Evolutionary conservation across 441 rosid species (phyloP).

Genomic region (Populus tomentosa): DNA sequence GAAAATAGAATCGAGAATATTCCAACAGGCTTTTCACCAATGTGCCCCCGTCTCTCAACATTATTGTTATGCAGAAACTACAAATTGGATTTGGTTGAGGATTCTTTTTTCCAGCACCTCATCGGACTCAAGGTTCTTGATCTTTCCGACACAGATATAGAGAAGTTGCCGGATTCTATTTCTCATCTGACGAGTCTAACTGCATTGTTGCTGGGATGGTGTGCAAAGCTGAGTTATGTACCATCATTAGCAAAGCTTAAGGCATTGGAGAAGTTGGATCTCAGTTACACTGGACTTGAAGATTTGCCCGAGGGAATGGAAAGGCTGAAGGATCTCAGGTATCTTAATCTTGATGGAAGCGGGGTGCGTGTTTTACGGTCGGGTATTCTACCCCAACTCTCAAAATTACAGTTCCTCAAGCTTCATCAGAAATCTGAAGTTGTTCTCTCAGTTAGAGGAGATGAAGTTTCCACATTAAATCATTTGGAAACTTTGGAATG

Average conservation of each 20-base stretch:
- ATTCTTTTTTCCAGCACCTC: too few relatives aligned
- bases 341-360: background rate
- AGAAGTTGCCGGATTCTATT: too few relatives aligned
- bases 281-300: background rate
- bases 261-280: constrained; percentile 9
- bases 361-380: background rate
- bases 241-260: background rate
- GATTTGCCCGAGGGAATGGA: background rate
- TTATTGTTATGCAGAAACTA: background rate
- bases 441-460: background rate
- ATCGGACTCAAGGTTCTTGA: too few relatives aligned
- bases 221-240: background rate
- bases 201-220: background rate
- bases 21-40: background rate
- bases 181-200: too few relatives aligned
- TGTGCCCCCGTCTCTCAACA: background rate
- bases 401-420: background rate
- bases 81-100: too few relatives aligned
- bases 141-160: too few relatives aligned
- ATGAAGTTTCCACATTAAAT: constrained; percentile 6
- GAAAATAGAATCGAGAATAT: background rate
- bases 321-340: background rate
- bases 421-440: background rate
- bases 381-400: background rate
- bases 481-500: background rate